Percentiles rank a stretch among this genome's conserved stretches.
Conservation (phyloP, 1,284 basidiomycete genomes). For the Boletus albobrunnescens region DNA sequence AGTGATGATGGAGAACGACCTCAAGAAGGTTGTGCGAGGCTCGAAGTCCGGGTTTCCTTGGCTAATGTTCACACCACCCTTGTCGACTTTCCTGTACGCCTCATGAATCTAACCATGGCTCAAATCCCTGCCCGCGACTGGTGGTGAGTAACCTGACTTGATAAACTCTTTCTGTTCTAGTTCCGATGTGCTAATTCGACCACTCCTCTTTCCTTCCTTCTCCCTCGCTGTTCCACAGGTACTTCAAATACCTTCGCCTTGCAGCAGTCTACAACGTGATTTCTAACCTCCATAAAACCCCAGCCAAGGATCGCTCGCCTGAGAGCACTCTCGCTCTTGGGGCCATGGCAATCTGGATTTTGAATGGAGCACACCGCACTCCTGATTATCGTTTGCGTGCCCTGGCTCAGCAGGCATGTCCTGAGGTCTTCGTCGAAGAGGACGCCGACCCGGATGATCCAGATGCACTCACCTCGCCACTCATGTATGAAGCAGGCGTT, state of each 20-base stretch:
- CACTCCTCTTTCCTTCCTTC: no score
- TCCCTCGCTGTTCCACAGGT: no score
- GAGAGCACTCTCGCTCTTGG: conserved; percentile 1
- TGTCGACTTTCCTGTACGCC: neutral
- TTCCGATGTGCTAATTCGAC: no score
- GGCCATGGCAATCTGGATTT: conserved; percentile 7
- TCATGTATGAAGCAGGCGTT: neutral
- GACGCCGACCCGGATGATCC: neutral
- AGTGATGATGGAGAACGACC: neutral
- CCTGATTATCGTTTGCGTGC: neutral
- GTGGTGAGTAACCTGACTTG: no score
- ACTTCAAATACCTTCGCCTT: conserved; percentile 11
- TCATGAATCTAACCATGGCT: conserved; percentile 2
- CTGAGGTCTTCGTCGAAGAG: neutral
- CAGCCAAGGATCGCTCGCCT: neutral
- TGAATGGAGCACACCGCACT: conserved; percentile 1
- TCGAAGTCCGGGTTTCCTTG: neutral
- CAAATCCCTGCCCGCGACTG: conserved; percentile 1
- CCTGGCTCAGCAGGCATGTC: neutral
- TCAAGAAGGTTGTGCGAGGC: neutral
- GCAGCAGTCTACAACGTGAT: neutral
- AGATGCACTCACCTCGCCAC: neutral
- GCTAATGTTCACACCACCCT: neutral
- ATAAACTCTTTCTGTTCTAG: no score
- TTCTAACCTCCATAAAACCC: neutral